phyloP scores from a whole-genome alignment of 768 basidiomycete genomes.

The Podaxis sp. region DNA sequence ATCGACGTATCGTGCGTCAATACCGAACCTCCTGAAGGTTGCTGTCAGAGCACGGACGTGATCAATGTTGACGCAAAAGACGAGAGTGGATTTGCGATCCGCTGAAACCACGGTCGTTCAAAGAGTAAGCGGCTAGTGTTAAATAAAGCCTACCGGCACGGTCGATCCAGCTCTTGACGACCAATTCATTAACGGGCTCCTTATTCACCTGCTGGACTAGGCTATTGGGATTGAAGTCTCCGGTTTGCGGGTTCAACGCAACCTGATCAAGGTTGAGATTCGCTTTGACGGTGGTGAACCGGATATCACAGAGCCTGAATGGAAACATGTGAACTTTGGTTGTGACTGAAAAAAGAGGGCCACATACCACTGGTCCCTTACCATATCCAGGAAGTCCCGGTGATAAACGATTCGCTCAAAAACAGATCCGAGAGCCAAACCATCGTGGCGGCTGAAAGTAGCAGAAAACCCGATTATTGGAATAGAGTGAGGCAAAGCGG shows the following conservation, averaged over 20 bases:
- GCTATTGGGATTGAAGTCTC: constrained; percentile 81
- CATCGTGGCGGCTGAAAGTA: constrained; percentile 91
- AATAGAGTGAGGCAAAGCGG: constrained; percentile 46
- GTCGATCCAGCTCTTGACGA: constrained; percentile 85
- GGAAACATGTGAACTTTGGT: constrained; percentile 19
- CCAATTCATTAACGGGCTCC: constrained; percentile 68
- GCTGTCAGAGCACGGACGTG: constrained; percentile 79
- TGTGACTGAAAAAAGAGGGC: not conserved
- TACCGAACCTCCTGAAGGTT: constrained; percentile 67
- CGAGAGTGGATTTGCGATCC: constrained; percentile 79
- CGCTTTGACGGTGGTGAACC: constrained; percentile 81
- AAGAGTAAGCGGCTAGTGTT: not conserved
- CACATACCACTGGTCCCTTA: constrained; percentile 82
- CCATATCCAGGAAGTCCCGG: constrained; percentile 88
- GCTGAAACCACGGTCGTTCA: constrained; percentile 28
- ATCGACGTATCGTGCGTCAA: constrained; percentile 85
- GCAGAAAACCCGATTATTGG: constrained; percentile 95
- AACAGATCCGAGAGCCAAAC: constrained; percentile 82
- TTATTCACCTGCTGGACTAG: constrained; percentile 85
- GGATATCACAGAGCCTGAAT: constrained; percentile 78
- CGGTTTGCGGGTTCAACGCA: constrained; percentile 61
- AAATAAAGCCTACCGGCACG: constrained; percentile 58
- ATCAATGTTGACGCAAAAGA: constrained; percentile 86
- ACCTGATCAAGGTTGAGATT: constrained; percentile 70
- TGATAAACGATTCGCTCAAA: constrained; percentile 94